Evolutionary conservation across 2,329 filamentous ascomycete genomes (phyloP), one percentile per base, ranked within the genome.

Genomic region (Xylaria sp.): DNA sequence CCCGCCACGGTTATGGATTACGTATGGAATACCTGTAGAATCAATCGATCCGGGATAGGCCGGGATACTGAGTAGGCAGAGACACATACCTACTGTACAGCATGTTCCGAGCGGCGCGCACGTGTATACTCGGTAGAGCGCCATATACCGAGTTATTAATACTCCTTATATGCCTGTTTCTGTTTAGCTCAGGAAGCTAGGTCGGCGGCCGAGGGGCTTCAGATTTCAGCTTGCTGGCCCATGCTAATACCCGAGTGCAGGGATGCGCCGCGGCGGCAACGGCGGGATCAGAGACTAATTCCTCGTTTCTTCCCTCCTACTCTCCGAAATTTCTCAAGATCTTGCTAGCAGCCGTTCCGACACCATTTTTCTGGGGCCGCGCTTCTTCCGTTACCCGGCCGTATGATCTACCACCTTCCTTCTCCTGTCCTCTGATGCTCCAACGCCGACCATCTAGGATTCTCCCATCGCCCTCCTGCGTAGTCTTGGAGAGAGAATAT

Each of bases 301-400:
- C n/a, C 18, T 29, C 27, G 6, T 18, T 18, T n/a, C 12, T 32
- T 32, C 25, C 25, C 25, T 29, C 12, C 25, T 32, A 12, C 16
- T 16, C 57, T 57, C 61, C 54, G 60, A 58, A 40, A 60, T 63
- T 63, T 60, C 48, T 60, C 37, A 16, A 51, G 35, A 60, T 67
- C 54, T 66, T 37, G 35, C 40, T 37, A 10, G 21, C 32, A 65
- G 21, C 44, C 48, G 42, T 60, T 32, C 54, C 42, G 48, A 47
- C 23, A 53, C 47, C 18, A 6, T 29, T 57, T n/a, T 60, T 25
- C 32, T 57, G 32, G 47, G 51, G 50, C 65, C 25, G 60, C 42
- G 21, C 29, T 29, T 60, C 37, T 66, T 64, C 69, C 55, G 51
- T 29, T 35, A 60, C 60, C 47, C 58, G 53, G 69, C 63, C 57